Conservation (phyloP, 805 yeast species). For the Zygotorulaspora sp. region DNA sequence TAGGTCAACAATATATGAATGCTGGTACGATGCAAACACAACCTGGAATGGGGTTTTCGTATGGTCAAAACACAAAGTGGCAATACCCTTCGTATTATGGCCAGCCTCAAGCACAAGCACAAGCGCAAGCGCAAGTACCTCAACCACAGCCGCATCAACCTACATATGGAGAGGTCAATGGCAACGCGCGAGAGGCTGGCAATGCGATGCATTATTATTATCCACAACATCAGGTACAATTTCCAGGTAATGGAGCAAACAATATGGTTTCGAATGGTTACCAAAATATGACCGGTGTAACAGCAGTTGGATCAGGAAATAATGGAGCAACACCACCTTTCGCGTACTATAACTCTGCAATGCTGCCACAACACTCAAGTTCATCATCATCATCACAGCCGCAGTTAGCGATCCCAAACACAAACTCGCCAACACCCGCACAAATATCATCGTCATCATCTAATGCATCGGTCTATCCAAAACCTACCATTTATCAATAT, state of each 20-base stretch:
- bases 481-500: constrained; percentile 13
- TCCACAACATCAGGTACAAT: constrained; percentile 2
- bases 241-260: background rate
- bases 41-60: too few species aligned
- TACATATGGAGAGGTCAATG: constrained; percentile 1
- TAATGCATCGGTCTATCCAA: constrained; percentile 4
- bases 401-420: background rate
- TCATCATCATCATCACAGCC: constrained; percentile 6
- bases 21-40: too few species aligned
- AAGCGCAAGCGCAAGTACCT: constrained; percentile 1
- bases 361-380: background rate
- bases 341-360: constrained; percentile 9
- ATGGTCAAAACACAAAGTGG: too few species aligned
- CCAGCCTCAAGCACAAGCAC: constrained; percentile 2
- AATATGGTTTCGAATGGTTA: background rate
- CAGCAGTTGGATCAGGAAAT: constrained; percentile 3
- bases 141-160: constrained; percentile 10
- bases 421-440: constrained; percentile 1
- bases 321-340: constrained; percentile 6
- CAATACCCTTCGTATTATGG: too few species aligned
- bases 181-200: background rate
- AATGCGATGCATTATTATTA: constrained; percentile 5
- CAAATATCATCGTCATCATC: constrained; percentile 4
- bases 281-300: background rate
- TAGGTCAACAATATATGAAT: too few species aligned